Conservation (phyloP, 805 yeast genomes). For the Debaryomyces maramus region DNA sequence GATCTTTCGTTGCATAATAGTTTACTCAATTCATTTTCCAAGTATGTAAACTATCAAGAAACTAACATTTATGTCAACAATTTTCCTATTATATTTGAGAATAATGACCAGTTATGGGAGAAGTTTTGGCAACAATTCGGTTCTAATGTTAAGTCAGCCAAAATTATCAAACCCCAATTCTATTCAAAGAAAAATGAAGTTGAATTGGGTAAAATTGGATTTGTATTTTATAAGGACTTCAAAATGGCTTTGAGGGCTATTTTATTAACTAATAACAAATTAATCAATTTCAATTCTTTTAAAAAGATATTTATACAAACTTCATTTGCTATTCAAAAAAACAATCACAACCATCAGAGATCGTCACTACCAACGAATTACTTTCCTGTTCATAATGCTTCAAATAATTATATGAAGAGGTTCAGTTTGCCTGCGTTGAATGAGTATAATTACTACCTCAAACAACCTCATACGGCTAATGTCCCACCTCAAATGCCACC, state of each 20-base stretch:
- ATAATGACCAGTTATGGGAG: slow-evolving; percentile 47
- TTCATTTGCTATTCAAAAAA: slow-evolving; percentile 42
- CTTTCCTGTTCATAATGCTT: slow-evolving; percentile 4
- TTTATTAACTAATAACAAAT: slow-evolving; percentile 48
- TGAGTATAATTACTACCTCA: slow-evolving; percentile 3
- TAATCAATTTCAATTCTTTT: slow-evolving; percentile 21
- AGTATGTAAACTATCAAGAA: slow-evolving; percentile 50
- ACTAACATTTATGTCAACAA: slow-evolving; percentile 73
- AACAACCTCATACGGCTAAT: slow-evolving; percentile 2
- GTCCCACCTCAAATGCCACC: slow-evolving; percentile 8
- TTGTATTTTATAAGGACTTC: slow-evolving; percentile 59
- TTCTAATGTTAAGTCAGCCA: slow-evolving; percentile 35
- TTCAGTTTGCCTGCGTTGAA: slow-evolving; percentile 6
- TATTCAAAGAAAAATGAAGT: slow-evolving; percentile 20
- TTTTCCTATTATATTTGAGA: slow-evolving; percentile 55
- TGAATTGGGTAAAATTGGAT: slow-evolving; percentile 47
- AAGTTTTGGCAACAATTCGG: slow-evolving; percentile 43
- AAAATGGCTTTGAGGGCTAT: slow-evolving; percentile 66
- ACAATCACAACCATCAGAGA: slow-evolving; percentile 1
- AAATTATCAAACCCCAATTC: slow-evolving; percentile 43
- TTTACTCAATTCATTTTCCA: slow-evolving; percentile 16
- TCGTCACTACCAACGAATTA: slow-evolving; percentile 3
- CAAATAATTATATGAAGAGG: slow-evolving; percentile 7
- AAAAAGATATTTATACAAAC: slow-evolving; percentile 32
- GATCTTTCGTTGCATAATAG: slow-evolving; percentile 9